Evolutionary conservation across 148 eudicot genomes (phyloP).

Genomic region (Pharnaceum exiguum): DNA sequence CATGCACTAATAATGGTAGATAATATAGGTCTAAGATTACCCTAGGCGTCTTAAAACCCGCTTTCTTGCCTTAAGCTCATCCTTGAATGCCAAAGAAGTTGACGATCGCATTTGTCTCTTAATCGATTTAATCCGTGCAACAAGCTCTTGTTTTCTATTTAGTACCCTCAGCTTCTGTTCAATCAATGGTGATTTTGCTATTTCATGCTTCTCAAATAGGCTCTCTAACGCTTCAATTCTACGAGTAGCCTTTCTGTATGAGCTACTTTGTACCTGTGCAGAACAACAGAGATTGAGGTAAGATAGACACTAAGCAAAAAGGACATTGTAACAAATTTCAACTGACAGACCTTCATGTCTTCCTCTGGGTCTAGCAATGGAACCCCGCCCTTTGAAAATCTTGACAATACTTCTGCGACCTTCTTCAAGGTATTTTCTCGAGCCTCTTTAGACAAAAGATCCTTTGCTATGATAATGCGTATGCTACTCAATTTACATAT

Average conservation of each 20-base stretch:
- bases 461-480: slow-evolving; percentile 72
- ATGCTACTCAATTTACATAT: slow-evolving; percentile 63
- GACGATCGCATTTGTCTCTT: slow-evolving; percentile 67
- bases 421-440: slow-evolving; percentile 90
- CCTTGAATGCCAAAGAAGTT: slow-evolving; percentile 79
- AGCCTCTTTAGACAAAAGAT: slow-evolving; percentile 78
- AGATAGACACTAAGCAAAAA: neutral
- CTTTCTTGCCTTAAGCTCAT: slow-evolving; percentile 94
- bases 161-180: slow-evolving; percentile 70
- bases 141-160: slow-evolving; percentile 74
- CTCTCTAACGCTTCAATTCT: slow-evolving; percentile 84
- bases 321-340: neutral
- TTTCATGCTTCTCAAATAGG: slow-evolving; percentile 78
- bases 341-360: slow-evolving; percentile 76
- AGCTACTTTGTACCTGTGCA: slow-evolving; percentile 70
- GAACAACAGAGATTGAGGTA: slow-evolving; percentile 1
- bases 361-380: slow-evolving; percentile 93
- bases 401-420: slow-evolving; percentile 71
- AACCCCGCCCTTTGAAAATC: slow-evolving; percentile 76
- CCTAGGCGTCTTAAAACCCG: slow-evolving; percentile 85
- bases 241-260: slow-evolving; percentile 77
- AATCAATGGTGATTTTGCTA: slow-evolving; percentile 79
- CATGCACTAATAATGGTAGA: neutral
- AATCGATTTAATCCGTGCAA: slow-evolving; percentile 61
- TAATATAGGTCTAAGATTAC: slow-evolving; percentile 31